phyloP scores from a whole-genome alignment of 768 basidiomycete species.

The Termitomyces sp. region DNA sequence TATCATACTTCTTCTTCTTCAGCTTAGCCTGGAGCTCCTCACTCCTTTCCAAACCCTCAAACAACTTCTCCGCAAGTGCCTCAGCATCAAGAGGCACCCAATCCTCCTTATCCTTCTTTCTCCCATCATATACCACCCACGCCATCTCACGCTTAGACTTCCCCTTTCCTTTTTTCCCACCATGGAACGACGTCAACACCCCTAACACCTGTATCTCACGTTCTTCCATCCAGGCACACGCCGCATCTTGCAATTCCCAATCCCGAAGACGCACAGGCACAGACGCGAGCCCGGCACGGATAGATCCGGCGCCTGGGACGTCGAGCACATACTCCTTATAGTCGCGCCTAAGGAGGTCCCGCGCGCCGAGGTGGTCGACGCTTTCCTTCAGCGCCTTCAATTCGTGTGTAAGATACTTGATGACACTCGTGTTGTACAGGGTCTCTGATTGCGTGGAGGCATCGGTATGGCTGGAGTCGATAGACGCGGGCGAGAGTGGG shows the following conservation, averaged over 20 bases:
- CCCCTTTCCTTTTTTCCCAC: constrained; percentile 29
- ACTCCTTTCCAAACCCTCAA: constrained; percentile 53
- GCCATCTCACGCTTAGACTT: constrained; percentile 66
- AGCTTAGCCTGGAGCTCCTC: constrained; percentile 41
- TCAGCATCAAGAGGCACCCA: constrained; percentile 23
- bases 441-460: constrained; percentile 16
- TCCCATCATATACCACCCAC: constrained; percentile 48
- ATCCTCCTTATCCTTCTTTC: constrained; percentile 20
- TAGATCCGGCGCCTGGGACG: constrained; percentile 32
- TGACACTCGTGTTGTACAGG: constrained; percentile 31
- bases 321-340: constrained; percentile 79
- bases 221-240: constrained; percentile 57
- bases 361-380: constrained; percentile 58
- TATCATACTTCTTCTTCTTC: constrained; percentile 35
- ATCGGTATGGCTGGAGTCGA: constrained; percentile 6
- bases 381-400: constrained; percentile 58
- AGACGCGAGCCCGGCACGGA: constrained; percentile 75
- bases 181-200: constrained; percentile 69
- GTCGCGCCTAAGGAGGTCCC: constrained; percentile 87
- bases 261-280: constrained; percentile 65
- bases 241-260: constrained; percentile 43
- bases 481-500: constrained; percentile 17
- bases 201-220: constrained; percentile 65
- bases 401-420: constrained; percentile 42
- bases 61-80: constrained; percentile 42